Percentiles rank a stretch among this genome's conserved stretches.
Conservation (phyloP, 495 filamentous ascomycete species). For the Cudoniella acicularis region DNA sequence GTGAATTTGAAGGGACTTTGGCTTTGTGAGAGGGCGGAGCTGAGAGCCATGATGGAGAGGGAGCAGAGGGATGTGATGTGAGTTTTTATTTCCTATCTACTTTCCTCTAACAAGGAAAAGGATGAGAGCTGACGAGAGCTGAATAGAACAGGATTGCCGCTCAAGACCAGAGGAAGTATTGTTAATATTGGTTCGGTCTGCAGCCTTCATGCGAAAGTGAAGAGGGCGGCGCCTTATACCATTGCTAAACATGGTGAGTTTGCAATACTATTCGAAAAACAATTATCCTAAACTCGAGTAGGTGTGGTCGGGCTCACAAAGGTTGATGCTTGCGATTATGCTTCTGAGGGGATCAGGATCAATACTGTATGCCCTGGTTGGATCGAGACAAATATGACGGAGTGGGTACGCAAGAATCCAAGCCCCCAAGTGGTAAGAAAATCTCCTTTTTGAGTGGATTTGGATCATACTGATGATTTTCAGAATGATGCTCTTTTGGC, state of each 20-base stretch:
- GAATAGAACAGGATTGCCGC: constrained; percentile 16
- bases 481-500: background rate
- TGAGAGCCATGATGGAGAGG: constrained; percentile 45
- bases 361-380: constrained; percentile 70
- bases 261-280: background rate
- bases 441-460: background rate
- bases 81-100: background rate
- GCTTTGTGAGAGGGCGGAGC: constrained; percentile 62
- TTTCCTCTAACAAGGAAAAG: background rate
- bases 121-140: background rate
- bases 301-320: constrained; percentile 56
- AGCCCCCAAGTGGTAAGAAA: background rate
- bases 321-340: constrained; percentile 62
- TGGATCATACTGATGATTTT: background rate
- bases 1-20: constrained; percentile 67
- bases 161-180: constrained; percentile 53
- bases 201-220: background rate
- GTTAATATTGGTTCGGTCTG: constrained; percentile 41
- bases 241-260: constrained; percentile 20
- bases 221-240: constrained; percentile 3
- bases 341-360: constrained; percentile 53
- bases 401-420: background rate
- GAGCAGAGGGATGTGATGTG: constrained; percentile 15
- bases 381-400: constrained; percentile 8
- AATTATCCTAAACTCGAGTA: background rate